These are phyloP conservation scores for Blastomyces silverae DNA, from an alignment of 2,329 filamentous ascomycete genomes.

Conservation along the genomic window DNA sequence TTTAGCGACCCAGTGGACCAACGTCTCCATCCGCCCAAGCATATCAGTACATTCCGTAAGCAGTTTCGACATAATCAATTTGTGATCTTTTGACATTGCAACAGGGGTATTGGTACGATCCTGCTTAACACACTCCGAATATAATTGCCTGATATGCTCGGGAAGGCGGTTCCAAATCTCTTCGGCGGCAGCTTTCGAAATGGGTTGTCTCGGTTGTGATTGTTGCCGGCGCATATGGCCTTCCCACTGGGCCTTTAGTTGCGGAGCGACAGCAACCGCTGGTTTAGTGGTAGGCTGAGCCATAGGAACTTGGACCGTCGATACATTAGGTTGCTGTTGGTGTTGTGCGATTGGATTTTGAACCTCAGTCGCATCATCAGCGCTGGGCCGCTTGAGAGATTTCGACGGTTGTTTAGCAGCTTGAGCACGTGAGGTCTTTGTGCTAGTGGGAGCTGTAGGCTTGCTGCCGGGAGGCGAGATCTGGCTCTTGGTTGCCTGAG, in stretches of 20 bases:
- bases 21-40: conserved; percentile 39
- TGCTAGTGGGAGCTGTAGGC: conserved; percentile 20
- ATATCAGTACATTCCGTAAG: conserved; percentile 39
- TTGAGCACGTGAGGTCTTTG: conserved; percentile 27
- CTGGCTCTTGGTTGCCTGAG: conserved; percentile 27
- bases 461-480: conserved; percentile 17
- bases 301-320: conserved; percentile 24
- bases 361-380: conserved; percentile 43
- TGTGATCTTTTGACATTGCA: conserved; percentile 36
- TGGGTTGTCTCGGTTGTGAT: conserved; percentile 28
- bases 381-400: conserved; percentile 39
- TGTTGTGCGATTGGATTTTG: conserved; percentile 35
- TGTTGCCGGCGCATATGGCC: conserved; percentile 34
- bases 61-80: conserved; percentile 35
- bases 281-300: conserved; percentile 24
- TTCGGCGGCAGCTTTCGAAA: conserved; percentile 33
- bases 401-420: conserved; percentile 32
- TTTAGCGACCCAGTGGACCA: conserved; percentile 38
- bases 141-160: conserved; percentile 35
- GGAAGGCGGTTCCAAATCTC: conserved; percentile 37
- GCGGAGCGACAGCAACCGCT: conserved; percentile 33
- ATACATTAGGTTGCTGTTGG: conserved; percentile 21
- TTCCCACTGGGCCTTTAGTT: conserved; percentile 38
- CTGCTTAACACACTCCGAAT: conserved; percentile 34
- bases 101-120: conserved; percentile 30